Evolutionary conservation across 148 eudicot species (phyloP), one percentile per base, ranked within the genome.

Genomic region (Fagopyrum tataricum): DNA sequence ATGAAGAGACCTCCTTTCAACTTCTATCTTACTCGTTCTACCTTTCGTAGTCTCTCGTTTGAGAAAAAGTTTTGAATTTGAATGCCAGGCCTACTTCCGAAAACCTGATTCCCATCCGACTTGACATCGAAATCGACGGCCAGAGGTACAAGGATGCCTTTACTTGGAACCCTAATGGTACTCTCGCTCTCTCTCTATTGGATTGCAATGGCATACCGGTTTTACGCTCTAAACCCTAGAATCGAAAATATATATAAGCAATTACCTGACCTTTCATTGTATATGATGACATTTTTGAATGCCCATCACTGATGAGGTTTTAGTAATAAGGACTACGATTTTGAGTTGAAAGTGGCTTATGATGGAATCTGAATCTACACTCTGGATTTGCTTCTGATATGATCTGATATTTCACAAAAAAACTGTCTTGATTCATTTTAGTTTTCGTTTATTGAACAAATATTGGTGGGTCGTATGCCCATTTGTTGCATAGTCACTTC

Each of bases 101-200:
- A 13, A 94, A 89, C 80, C 76, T 94, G 26, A 89, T 94, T 70
- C 98, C 97, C 13, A 94, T 94, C 48, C 93, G 97, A 42, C 77
- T 94, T 80, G 96, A 91, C 76, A 87, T 94, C 20, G 97, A 89
- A 79, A 83, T 85, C 61, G 98, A 94, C 73, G 91, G 90, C 40
- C 97, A 91, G 88, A 83, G 89, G 76, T 90, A 77, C 79, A 91
- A 87, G 76, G 98, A 94, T 75, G 91, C 98, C 2, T 89, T 94
- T 73, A 85, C 88, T 6, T 94, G 98, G 98, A 94, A 91, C 76
- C 93, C 97, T 76, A 82, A 83, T 72, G 98, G 98, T 89, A 78
- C 64, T 68, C 48, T 64, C 21, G 23, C 52, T 67, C 24, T 7
- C 51, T 40, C 52, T 20, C 44, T 40, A 3, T 40, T 6, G 5